Evolutionary conservation across 202 grass and related monocot species (phyloP), one percentile per base, ranked within the genome.

Genomic region (Zoysia matrella): DNA sequence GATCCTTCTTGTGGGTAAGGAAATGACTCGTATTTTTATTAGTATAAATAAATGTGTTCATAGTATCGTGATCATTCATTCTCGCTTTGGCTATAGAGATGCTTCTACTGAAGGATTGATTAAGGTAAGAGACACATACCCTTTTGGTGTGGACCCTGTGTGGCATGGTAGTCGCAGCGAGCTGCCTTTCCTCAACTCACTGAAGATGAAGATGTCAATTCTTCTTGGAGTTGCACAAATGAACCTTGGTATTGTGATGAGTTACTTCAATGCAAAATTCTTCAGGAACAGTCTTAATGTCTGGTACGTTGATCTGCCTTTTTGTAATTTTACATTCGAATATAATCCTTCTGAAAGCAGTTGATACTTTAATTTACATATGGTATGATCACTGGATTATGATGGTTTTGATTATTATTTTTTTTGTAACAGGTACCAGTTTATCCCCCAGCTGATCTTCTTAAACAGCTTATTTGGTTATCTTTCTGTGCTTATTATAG

Each of bases 121-220:
- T 69, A 99, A 92, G 74, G 89, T 92, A 72, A 89, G 93, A 81
- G 53, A 8, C 0, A 15, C 96, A 45, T 99, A 99, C 68, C 89
- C 89, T 72, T 99, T 99, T 74, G 96, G 93, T 54, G 96, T 99
- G 83, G 96, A 99, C 58, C 96, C 91, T 45, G 89, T 82, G 43
- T 96, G 96, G 96, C 83, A 93, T 79, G 96, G 93, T 49, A 95
- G 89, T 73, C 87, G 89, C 12, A 95, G 91, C 0, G 93, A 99
- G 85, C 84, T 99, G 52, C 96, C 87, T 0, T 99, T 99, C 84
- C 88, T 99, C 9, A 94, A 96, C 72, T 99, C 96, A 63, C 50
- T 99, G 67, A 99, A 99, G 86, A 99, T 95, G 93, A 98, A 98
- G 90, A 95, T 95, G 96, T 99, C 96, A 43, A 96, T 99, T 77